Conservation (phyloP, 2,329 filamentous ascomycete species). For the Tolypocladium sp. region DNA sequence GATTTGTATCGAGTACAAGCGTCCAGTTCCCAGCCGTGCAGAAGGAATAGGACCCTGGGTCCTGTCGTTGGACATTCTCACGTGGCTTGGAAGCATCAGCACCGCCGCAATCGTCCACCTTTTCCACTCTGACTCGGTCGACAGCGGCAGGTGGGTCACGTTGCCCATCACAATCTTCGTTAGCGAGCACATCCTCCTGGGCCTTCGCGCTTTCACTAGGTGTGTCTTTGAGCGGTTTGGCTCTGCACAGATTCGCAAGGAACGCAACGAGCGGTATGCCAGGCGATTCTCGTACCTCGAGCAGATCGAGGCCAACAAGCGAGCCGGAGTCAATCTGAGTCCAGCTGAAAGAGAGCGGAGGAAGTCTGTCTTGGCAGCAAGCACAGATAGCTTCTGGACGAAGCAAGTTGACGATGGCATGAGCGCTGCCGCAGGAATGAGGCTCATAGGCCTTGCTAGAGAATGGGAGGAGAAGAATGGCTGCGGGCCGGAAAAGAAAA, state of each 20-base stretch:
- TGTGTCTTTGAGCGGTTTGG: constrained; percentile 27
- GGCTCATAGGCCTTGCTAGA: constrained; percentile 22
- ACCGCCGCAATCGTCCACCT: constrained; percentile 66
- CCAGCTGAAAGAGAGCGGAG: constrained; percentile 27
- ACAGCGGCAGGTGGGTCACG: constrained; percentile 50
- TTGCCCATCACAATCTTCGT: constrained; percentile 63
- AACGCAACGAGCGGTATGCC: constrained; percentile 29
- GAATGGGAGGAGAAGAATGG: constrained; percentile 5
- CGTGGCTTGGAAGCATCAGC: constrained; percentile 65
- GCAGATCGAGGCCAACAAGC: constrained; percentile 29
- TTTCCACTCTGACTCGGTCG: constrained; percentile 50
- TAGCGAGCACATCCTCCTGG: constrained; percentile 62
- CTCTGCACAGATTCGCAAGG: constrained; percentile 28
- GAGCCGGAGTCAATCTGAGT: constrained; percentile 19
- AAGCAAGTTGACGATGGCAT: constrained; percentile 29
- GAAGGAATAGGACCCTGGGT: constrained; percentile 71
- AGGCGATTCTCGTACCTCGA: constrained; percentile 26
- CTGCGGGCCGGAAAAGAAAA: background rate
- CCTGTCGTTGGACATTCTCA: constrained; percentile 56
- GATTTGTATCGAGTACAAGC: constrained; percentile 63
- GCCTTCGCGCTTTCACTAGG: constrained; percentile 37
- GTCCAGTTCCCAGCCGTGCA: constrained; percentile 58
- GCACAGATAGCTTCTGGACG: constrained; percentile 29
- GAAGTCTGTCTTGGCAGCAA: constrained; percentile 23
- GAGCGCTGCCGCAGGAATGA: constrained; percentile 23